Base-by-base conservation (phyloP, 192 early-diverging fungal genomes). In the Coemansia sp. region DNA sequence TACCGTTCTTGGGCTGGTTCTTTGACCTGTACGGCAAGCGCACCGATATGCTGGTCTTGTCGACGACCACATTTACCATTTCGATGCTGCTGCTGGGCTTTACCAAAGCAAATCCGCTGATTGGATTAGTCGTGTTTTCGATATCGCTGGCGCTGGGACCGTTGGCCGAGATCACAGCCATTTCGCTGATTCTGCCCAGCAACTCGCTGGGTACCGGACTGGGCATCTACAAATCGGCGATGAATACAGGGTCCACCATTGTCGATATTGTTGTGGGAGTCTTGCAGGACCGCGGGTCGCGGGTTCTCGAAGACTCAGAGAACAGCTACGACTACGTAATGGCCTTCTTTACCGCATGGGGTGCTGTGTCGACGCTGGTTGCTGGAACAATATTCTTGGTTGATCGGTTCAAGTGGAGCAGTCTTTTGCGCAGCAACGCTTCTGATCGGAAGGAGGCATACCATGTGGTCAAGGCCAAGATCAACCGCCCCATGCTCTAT, bases 1-100 rank as follows among this genome's bases (percentile, higher is more conserved):
- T 88, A 56, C 90, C 90, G 3, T 85, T 89, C 62, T 66, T 92
- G 20, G 90, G 90, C 7, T 66, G 84, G 47, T 86, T 86, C 61
- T 79, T 92, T 44, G 88, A 92, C 70, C 68, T 79, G 54, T 79
- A 71, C 58, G 90, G 90, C 6, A 72, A 83, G 58, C 82, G 90
- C 40, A 84, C 85, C 0, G 70, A 72, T 15, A 71, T 73, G 65
- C 63, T 81, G 34, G 50, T 83, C 15, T 17, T 74, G 17, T 67
- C 78, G 3, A 61, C 71, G 4, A 51, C 51, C n/a, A 14, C 58
- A 23, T 81, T 83, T 44, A 73, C 71, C 3, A 6, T 72, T 15
- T 70, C 71, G 23, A 72, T 83, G 56, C 21, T 61, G 26, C 66
- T 87, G 2, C 68, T 87, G 44, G 84, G 86, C 11, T 87, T 84